Conservation (phyloP, 768 basidiomycete species). For the Lentinula detonsa region DNA sequence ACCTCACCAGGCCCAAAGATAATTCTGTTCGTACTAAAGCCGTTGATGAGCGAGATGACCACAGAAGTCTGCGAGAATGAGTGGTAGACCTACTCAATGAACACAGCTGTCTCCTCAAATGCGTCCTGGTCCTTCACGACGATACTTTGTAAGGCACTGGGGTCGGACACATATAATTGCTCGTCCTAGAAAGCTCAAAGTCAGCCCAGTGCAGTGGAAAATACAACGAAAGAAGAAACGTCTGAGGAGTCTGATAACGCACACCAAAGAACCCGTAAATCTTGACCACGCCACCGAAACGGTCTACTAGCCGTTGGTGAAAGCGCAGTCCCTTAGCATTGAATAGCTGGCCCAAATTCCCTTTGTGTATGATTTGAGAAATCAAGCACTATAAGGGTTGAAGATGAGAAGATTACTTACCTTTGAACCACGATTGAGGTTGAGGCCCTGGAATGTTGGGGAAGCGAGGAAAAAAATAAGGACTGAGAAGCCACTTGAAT, state of each 20-base stretch:
- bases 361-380: conserved; percentile 12
- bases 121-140: conserved; percentile 41
- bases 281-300: conserved; percentile 38
- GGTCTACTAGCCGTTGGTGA: conserved; percentile 29
- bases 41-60: not conserved
- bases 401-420: conserved; percentile 10
- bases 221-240: not conserved
- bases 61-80: not conserved
- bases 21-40: conserved; percentile 32
- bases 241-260: conserved; percentile 6
- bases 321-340: conserved; percentile 36
- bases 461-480: conserved; percentile 14
- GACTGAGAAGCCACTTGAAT: conserved; percentile 5
- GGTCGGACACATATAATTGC: conserved; percentile 45
- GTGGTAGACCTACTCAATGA: conserved; percentile 31
- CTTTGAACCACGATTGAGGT: conserved; percentile 27
- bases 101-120: conserved; percentile 39
- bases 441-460: conserved; percentile 26
- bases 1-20: conserved; percentile 41
- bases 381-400: not conserved
- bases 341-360: conserved; percentile 38
- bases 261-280: conserved; percentile 44
- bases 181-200: conserved; percentile 26
- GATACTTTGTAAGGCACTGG: conserved; percentile 40
- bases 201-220: not conserved